phyloP scores from a whole-genome alignment of 305 asterid genomes.

The Nicotiana rustica region DNA sequence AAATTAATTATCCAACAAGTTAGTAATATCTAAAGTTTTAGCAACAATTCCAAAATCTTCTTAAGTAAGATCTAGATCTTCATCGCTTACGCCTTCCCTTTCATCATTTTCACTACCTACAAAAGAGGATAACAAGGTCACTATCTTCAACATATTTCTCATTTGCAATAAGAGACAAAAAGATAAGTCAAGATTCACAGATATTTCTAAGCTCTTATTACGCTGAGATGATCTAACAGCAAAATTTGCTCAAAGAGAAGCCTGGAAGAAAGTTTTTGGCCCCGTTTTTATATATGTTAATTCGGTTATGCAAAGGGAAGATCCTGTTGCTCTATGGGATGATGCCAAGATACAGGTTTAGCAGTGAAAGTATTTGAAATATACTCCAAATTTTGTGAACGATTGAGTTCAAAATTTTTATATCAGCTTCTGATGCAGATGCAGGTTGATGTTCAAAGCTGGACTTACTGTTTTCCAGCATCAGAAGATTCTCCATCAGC shows the following conservation, averaged over 20 bases:
- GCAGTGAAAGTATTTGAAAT: not conserved
- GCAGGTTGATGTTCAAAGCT: constrained; percentile 74
- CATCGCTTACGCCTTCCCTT: too few relatives aligned
- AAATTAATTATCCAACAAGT: too few relatives aligned
- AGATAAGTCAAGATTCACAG: too few relatives aligned
- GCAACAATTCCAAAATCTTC: too few relatives aligned
- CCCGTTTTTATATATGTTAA: constrained; percentile 85
- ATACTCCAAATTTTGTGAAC: not conserved
- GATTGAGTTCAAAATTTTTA: not conserved
- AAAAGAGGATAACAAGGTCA: too few relatives aligned
- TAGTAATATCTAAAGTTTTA: too few relatives aligned
- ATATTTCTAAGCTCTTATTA: too few relatives aligned
- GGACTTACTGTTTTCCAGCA: constrained; percentile 82
- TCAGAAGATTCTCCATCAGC: constrained; percentile 66
- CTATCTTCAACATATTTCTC: too few relatives aligned
- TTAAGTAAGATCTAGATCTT: too few relatives aligned
- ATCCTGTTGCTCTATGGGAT: constrained; percentile 74
- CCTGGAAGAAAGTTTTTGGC: constrained; percentile 94
- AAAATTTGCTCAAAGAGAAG: constrained; percentile 69
- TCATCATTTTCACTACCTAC: too few relatives aligned
- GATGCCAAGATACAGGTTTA: constrained; percentile 85
- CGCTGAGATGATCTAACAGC: too few relatives aligned
- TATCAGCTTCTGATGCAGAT: constrained; percentile 51
- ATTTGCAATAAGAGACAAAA: too few relatives aligned
- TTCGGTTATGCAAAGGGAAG: constrained; percentile 64